phyloP scores from a whole-genome alignment of 2,329 filamentous ascomycete species.

The Xylaria sp. region DNA sequence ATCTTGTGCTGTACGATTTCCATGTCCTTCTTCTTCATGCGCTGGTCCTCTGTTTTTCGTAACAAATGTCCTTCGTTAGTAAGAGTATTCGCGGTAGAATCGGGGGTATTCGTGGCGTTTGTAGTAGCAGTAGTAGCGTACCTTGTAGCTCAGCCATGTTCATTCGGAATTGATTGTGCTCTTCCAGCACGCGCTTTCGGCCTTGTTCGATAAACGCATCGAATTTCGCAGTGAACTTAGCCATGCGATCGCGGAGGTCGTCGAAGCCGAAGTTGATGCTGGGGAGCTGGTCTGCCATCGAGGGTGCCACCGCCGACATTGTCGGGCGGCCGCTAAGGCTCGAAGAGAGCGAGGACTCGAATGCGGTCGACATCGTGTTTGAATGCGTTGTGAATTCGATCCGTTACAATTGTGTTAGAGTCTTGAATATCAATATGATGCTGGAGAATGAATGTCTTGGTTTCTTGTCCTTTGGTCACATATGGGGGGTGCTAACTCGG shows the following conservation, averaged over 20 bases:
- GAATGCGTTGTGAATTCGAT: not conserved
- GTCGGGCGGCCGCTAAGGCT: slow-evolving; percentile 67
- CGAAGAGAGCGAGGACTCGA: slow-evolving; percentile 75
- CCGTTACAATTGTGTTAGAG: not conserved
- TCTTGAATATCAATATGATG: not conserved
- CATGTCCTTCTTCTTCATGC: slow-evolving; percentile 87
- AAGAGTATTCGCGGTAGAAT: not conserved
- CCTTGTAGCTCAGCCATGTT: slow-evolving; percentile 90
- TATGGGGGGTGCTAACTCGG: not conserved
- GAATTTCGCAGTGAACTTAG: slow-evolving; percentile 88
- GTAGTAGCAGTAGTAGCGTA: slow-evolving; percentile 54
- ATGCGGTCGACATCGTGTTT: slow-evolving; percentile 64
- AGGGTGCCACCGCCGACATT: slow-evolving; percentile 67
- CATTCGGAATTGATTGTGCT: slow-evolving; percentile 92
- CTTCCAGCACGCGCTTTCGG: slow-evolving; percentile 87
- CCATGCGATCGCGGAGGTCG: slow-evolving; percentile 93
- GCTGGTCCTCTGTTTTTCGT: slow-evolving; percentile 78
- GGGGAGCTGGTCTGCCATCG: slow-evolving; percentile 81
- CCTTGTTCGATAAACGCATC: slow-evolving; percentile 94
- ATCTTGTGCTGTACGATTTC: slow-evolving; percentile 81
- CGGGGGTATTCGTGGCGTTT: not conserved
- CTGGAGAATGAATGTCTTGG: slow-evolving; percentile 1
- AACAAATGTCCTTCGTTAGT: slow-evolving; percentile 7
- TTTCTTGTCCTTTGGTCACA: not conserved
- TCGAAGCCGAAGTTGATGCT: slow-evolving; percentile 96